phyloP scores from a whole-genome alignment of 208 protist genomes.

The Strigomonas culicis region DNA sequence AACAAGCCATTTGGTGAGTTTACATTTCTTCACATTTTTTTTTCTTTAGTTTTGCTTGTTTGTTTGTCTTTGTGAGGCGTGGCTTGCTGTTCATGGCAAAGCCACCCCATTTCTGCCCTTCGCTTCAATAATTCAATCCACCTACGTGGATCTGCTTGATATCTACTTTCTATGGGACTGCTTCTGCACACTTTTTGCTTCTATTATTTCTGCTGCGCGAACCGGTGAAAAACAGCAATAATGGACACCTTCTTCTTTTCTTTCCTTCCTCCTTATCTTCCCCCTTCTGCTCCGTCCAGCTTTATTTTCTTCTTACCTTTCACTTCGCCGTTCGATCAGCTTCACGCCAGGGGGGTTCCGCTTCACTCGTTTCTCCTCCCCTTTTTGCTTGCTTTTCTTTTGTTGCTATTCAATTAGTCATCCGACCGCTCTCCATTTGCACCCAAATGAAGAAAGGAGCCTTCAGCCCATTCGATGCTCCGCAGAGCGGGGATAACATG shows the following conservation, averaged over 20 bases:
- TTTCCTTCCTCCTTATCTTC: not conserved
- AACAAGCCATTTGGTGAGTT: not conserved
- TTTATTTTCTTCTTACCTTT: conserved; percentile 12
- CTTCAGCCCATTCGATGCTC: too few relatives aligned
- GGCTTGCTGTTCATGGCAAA: conserved; percentile 6
- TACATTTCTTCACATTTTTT: conserved; percentile 7
- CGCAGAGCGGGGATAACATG: too few relatives aligned
- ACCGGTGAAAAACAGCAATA: too few relatives aligned
- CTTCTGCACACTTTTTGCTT: too few relatives aligned
- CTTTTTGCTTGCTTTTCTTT: conserved; percentile 4
- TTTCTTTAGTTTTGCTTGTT: not conserved
- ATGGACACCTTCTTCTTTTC: not conserved
- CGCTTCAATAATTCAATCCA: too few relatives aligned
- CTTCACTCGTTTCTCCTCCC: not conserved
- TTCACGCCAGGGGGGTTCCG: not conserved
- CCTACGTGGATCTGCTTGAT: conserved; percentile 1
- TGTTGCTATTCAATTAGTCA: not conserved
- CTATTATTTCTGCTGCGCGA: too few relatives aligned
- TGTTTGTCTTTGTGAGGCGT: not conserved
- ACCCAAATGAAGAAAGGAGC: not conserved
- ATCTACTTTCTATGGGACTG: not conserved
- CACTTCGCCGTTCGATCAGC: conserved; percentile 4
- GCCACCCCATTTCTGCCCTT: not conserved
- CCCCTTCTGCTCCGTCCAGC: not conserved
- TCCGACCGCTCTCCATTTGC: not conserved